Evolutionary conservation across 768 basidiomycete species (phyloP).

Genomic region (Cytidiella melzeri): DNA sequence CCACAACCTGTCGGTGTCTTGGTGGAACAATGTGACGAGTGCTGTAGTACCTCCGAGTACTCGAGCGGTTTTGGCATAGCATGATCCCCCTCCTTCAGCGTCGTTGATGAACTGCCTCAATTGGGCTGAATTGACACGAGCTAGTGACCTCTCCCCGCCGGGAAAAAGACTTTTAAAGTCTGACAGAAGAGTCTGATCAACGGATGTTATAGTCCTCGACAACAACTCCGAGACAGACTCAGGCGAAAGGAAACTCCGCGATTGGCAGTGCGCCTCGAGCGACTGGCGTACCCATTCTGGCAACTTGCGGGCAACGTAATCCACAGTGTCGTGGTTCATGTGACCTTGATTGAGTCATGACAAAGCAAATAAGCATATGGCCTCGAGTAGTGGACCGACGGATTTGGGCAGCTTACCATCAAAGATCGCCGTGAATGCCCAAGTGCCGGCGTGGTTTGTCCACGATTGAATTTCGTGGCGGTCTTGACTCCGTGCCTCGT

Average conservation of each 20-base stretch:
- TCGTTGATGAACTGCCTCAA: slow-evolving; percentile 62
- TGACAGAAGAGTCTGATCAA: slow-evolving; percentile 39
- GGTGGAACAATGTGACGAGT: slow-evolving; percentile 67
- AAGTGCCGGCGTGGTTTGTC: slow-evolving; percentile 33
- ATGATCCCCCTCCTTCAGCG: slow-evolving; percentile 47
- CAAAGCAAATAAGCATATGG: not conserved
- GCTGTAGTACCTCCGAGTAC: slow-evolving; percentile 81
- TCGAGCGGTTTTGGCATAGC: slow-evolving; percentile 58
- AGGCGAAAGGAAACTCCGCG: slow-evolving; percentile 20
- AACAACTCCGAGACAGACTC: slow-evolving; percentile 35
- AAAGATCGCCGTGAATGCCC: slow-evolving; percentile 41
- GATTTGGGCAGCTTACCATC: slow-evolving; percentile 30
- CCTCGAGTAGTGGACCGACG: not conserved
- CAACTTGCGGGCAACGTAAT: slow-evolving; percentile 35
- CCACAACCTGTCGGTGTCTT: slow-evolving; percentile 65
- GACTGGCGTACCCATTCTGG: slow-evolving; percentile 35
- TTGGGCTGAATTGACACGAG: slow-evolving; percentile 38
- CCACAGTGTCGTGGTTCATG: slow-evolving; percentile 41
- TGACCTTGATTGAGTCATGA: slow-evolving; percentile 32
- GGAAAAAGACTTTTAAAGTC: slow-evolving; percentile 42
- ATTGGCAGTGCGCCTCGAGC: slow-evolving; percentile 31
- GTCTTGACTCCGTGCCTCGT: slow-evolving; percentile 35
- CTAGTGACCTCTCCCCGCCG: slow-evolving; percentile 43
- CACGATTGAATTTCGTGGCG: slow-evolving; percentile 35
- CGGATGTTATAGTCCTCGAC: slow-evolving; percentile 29